Conservation (phyloP, 2,329 filamentous ascomycete species). For the Xylaria sp. region DNA sequence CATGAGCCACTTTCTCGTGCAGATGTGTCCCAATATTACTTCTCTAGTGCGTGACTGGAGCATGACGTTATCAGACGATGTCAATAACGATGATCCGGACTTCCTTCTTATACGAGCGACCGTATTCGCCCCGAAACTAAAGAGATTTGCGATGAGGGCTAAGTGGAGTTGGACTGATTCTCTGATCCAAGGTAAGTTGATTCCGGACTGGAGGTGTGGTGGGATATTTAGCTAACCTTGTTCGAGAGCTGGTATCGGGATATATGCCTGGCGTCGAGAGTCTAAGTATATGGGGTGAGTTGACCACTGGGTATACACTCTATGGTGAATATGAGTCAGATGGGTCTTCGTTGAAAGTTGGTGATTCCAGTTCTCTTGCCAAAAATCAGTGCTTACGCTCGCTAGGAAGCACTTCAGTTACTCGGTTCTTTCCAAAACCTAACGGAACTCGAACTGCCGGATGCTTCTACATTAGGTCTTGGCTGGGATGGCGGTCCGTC, state of each 20-base stretch:
- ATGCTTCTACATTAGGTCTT: background rate
- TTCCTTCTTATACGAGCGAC: constrained; percentile 10
- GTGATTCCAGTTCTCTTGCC: background rate
- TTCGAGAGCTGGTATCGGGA: constrained; percentile 13
- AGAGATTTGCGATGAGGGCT: constrained; percentile 11
- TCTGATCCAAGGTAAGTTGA: constrained; percentile 14
- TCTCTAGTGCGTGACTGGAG: background rate
- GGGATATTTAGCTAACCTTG: background rate
- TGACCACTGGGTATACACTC: background rate
- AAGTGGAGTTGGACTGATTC: background rate
- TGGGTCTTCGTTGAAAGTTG: constrained; percentile 1
- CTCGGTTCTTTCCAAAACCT: constrained; percentile 24
- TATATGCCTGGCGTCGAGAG: constrained; percentile 17
- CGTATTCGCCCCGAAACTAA: constrained; percentile 14
- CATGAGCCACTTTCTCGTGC: constrained; percentile 21
- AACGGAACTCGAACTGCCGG: constrained; percentile 30
- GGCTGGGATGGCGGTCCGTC: constrained; percentile 15
- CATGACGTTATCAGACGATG: background rate
- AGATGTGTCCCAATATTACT: constrained; percentile 25
- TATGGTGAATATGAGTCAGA: background rate
- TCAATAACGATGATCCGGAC: background rate
- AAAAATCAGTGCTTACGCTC: constrained; percentile 5
- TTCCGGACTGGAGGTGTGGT: background rate
- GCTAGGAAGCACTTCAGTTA: constrained; percentile 12
- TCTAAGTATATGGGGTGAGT: constrained; percentile 14